Conservation (phyloP, 2,329 filamentous ascomycete genomes). For the Talaromyces pinophilus region DNA sequence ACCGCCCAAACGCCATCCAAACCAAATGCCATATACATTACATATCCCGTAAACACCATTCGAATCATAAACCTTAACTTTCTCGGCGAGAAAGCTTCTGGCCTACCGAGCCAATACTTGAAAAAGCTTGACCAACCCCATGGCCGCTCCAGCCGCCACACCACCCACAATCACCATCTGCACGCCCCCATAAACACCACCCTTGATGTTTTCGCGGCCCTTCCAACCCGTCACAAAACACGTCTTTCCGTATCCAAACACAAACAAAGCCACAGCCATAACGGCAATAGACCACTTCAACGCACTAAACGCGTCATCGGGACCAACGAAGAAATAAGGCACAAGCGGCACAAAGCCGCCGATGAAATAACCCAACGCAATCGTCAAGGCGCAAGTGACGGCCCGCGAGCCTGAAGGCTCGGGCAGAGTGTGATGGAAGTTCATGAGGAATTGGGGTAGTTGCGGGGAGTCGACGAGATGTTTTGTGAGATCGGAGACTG, state of each 20-base stretch:
- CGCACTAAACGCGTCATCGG: constrained; percentile 80
- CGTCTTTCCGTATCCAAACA: constrained; percentile 55
- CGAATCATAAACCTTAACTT: neutral
- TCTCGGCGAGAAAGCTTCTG: neutral
- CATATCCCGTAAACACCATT: constrained; percentile 3
- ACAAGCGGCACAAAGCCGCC: constrained; percentile 53
- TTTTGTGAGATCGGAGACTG: constrained; percentile 39
- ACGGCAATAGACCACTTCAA: constrained; percentile 56
- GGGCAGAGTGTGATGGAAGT: constrained; percentile 44
- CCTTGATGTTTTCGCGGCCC: constrained; percentile 36
- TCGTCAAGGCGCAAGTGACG: constrained; percentile 42
- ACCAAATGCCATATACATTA: constrained; percentile 9
- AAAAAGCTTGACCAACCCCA: constrained; percentile 44
- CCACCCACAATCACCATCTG: constrained; percentile 47
- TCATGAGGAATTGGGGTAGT: constrained; percentile 44
- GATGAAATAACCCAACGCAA: constrained; percentile 45
- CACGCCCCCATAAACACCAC: constrained; percentile 38
- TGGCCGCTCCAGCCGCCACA: constrained; percentile 42
- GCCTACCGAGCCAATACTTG: constrained; percentile 26
- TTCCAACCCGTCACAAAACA: constrained; percentile 44
- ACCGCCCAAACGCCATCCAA: constrained; percentile 2
- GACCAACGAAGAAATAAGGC: constrained; percentile 64
- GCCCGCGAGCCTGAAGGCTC: constrained; percentile 43
- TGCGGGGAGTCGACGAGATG: constrained; percentile 41
- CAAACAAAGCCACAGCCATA: constrained; percentile 51